These are phyloP conservation scores for Acanthamoeba royreba DNA, from an alignment of 208 protist species.

Conservation along the genomic window DNA sequence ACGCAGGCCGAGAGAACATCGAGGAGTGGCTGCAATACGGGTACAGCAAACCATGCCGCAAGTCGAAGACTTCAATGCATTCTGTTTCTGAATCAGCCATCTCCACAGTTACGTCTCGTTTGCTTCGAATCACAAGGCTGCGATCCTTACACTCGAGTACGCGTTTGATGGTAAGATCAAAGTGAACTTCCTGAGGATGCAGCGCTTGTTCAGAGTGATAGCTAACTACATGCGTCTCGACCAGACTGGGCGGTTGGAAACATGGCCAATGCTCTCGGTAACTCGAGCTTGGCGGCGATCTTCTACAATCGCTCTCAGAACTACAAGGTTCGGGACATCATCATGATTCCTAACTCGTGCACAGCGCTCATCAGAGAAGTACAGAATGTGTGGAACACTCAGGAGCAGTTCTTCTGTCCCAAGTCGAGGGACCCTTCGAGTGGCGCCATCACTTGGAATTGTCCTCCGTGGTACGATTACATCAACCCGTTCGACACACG, in stretches of 20 bases:
- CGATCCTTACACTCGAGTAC: neutral
- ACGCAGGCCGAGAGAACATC: neutral
- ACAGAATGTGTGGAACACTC: neutral
- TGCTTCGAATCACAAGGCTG: neutral
- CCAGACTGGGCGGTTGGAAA: neutral
- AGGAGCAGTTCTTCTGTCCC: neutral
- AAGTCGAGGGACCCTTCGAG: neutral
- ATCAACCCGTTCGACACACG: neutral
- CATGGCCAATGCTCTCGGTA: neutral
- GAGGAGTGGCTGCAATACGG: neutral
- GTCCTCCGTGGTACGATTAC: neutral
- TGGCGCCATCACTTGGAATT: neutral
- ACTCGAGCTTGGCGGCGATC: neutral
- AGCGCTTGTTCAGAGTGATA: neutral
- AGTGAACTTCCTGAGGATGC: neutral
- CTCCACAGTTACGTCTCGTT: neutral
- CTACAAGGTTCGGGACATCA: neutral
- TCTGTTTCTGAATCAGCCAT: neutral
- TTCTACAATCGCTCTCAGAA: neutral
- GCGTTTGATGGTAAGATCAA: neutral
- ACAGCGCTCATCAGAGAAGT: too few relatives aligned
- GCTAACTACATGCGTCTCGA: neutral
- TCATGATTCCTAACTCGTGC: neutral
- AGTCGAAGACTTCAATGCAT: too few relatives aligned
- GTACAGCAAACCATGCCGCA: too few relatives aligned